Conservation (phyloP, 1,139 yeast genomes). For the Yarrowia galli region DNA sequence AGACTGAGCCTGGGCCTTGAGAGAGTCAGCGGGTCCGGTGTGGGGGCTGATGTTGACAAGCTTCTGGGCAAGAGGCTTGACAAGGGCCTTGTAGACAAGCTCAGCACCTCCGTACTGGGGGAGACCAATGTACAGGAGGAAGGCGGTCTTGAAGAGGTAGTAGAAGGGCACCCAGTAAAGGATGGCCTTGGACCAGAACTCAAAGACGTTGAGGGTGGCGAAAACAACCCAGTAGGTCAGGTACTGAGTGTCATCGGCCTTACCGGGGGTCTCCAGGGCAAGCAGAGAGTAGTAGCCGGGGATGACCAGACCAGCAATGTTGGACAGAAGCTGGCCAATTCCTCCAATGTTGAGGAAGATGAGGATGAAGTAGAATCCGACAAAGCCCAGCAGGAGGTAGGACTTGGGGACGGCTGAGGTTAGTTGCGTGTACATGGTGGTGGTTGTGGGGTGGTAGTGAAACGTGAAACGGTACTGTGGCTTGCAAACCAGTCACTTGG, state of each 20-base stretch:
- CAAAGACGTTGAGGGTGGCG: slow-evolving; percentile 86
- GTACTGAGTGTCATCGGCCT: slow-evolving; percentile 81
- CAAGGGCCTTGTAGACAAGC: slow-evolving; percentile 65
- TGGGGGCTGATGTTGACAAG: slow-evolving; percentile 51
- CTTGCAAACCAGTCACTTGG: not conserved
- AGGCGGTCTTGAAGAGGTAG: slow-evolving; percentile 89
- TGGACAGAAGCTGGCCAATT: slow-evolving; percentile 89
- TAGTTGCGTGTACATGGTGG: slow-evolving; percentile 52
- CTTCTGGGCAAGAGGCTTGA: slow-evolving; percentile 77
- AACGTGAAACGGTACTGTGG: too few species aligned
- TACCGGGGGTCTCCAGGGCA: slow-evolving; percentile 76
- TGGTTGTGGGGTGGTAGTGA: not conserved
- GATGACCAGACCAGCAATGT: slow-evolving; percentile 86
- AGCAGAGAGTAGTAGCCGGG: slow-evolving; percentile 90
- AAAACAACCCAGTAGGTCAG: slow-evolving; percentile 97
- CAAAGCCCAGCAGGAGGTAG: slow-evolving; percentile 75
- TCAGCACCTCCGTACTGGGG: slow-evolving; percentile 90
- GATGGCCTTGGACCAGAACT: slow-evolving; percentile 94
- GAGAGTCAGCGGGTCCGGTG: slow-evolving; percentile 46
- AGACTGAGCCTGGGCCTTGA: slow-evolving; percentile 49
- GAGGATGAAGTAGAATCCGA: slow-evolving; percentile 70
- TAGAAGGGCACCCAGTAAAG: slow-evolving; percentile 96
- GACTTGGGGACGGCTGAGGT: slow-evolving; percentile 78
- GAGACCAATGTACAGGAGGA: slow-evolving; percentile 85
- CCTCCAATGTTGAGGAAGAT: slow-evolving; percentile 92